These are phyloP conservation scores for Candida morakotiae DNA, from an alignment of 805 yeast species.

Conservation along the genomic window DNA sequence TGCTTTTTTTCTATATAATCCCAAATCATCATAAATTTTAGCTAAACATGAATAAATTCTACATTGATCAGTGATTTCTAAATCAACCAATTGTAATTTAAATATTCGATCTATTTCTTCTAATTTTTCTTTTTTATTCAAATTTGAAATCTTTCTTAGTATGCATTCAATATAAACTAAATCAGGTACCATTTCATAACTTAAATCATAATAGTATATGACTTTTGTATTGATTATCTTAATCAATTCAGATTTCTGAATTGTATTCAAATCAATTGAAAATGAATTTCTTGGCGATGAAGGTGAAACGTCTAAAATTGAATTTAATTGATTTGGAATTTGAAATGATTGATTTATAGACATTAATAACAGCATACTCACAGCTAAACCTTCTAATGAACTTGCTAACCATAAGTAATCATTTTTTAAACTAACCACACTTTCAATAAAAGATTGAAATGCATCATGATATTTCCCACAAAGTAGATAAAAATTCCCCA, in stretches of 20 bases:
- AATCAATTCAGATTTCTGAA: slow-evolving; percentile 31
- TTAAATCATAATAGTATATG: slow-evolving; percentile 30
- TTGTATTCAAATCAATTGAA: slow-evolving; percentile 18
- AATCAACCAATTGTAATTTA: slow-evolving; percentile 30
- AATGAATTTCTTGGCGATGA: slow-evolving; percentile 28
- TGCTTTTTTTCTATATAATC: slow-evolving; percentile 62
- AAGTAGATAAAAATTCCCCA: slow-evolving; percentile 72
- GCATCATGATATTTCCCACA: slow-evolving; percentile 80
- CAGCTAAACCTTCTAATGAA: slow-evolving; percentile 76
- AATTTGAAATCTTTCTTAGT: slow-evolving; percentile 45
- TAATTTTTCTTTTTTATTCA: slow-evolving; percentile 39
- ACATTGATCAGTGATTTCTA: slow-evolving; percentile 50
- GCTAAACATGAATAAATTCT: slow-evolving; percentile 65
- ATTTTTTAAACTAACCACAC: slow-evolving; percentile 55
- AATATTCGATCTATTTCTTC: slow-evolving; percentile 32
- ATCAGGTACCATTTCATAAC: slow-evolving; percentile 75
- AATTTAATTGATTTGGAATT: slow-evolving; percentile 35
- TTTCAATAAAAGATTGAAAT: slow-evolving; percentile 67
- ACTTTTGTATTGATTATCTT: slow-evolving; percentile 24
- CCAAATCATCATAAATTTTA: slow-evolving; percentile 55
- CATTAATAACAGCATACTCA: slow-evolving; percentile 58
- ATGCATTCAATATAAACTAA: slow-evolving; percentile 71
- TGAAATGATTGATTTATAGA: slow-evolving; percentile 51
- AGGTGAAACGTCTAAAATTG: slow-evolving; percentile 17
- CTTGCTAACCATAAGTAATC: slow-evolving; percentile 89